Percentiles rank a stretch among this genome's conserved stretches.
phyloP scores from a whole-genome alignment of 83 land plant species.

The Picea abies region DNA sequence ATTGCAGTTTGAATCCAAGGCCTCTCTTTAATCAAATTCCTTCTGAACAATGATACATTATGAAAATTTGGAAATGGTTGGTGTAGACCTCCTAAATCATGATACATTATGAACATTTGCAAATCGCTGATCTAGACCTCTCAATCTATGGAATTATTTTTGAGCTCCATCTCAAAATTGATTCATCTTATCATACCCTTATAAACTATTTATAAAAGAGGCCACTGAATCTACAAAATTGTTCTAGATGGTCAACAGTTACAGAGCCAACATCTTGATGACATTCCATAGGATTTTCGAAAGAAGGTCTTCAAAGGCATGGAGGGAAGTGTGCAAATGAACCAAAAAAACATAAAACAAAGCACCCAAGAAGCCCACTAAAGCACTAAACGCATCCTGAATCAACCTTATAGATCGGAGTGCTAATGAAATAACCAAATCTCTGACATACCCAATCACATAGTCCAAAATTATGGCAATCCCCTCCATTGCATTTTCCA shows the following conservation, averaged over 20 bases:
- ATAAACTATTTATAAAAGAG: slow-evolving; percentile 2
- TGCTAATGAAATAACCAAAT: background rate
- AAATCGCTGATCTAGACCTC: too few relatives aligned
- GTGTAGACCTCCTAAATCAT: too few relatives aligned
- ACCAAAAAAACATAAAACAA: slow-evolving; percentile 4
- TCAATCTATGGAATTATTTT: too few relatives aligned
- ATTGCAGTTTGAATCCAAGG: too few relatives aligned
- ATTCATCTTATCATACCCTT: background rate
- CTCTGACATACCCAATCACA: background rate
- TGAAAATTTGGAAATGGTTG: too few relatives aligned
- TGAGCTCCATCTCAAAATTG: too few relatives aligned
- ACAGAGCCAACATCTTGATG: background rate
- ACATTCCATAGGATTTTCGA: slow-evolving; percentile 1
- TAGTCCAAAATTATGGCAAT: slow-evolving; percentile 3
- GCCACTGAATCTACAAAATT: slow-evolving; percentile 9
- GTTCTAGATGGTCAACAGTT: background rate
- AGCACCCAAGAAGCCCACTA: background rate
- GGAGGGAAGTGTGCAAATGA: slow-evolving; percentile 3
- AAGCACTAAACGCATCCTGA: background rate
- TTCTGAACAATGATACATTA: too few relatives aligned
- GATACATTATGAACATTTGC: too few relatives aligned
- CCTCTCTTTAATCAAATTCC: too few relatives aligned
- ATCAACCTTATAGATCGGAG: background rate
- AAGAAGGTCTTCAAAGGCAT: slow-evolving; percentile 5
- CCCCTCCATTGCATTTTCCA: background rate